A percentile compares a stretch with the other conserved stretches of the same genome.
phyloP scores from a whole-genome alignment of 106 monocot genomes.

The Dioscorea zingiberensis region DNA sequence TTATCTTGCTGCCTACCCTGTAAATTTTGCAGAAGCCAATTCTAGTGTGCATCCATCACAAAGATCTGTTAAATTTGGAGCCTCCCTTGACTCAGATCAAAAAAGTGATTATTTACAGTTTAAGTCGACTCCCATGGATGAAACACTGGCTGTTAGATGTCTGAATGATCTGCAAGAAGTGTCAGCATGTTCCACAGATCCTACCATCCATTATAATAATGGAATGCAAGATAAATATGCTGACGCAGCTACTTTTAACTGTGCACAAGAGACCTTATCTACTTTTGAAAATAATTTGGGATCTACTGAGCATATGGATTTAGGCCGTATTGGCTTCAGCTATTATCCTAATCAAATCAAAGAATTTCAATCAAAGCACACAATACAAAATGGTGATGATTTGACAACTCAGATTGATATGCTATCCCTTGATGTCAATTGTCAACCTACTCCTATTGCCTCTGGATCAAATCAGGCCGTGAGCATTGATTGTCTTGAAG shows the following conservation, averaged over 20 bases:
- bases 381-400: not conserved
- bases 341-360: not conserved
- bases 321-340: not conserved
- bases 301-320: not conserved
- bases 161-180: not conserved
- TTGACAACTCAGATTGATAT: not conserved
- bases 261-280: not conserved
- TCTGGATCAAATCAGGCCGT: slow-evolving; percentile 36
- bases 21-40: not conserved
- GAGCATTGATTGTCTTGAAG: slow-evolving; percentile 43
- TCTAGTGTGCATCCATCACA: not conserved
- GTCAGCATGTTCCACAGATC: not conserved
- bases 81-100: not conserved
- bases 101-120: not conserved
- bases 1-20: not conserved
- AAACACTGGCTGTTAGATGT: not conserved
- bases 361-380: not conserved
- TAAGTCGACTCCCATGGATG: not conserved
- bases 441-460: not conserved
- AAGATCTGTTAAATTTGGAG: not conserved
- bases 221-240: no score
- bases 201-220: not conserved
- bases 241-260: no score
- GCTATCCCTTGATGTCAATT: not conserved
- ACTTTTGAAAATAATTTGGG: not conserved